Evolutionary conservation across 2,329 filamentous ascomycete species (phyloP), one percentile per base, ranked within the genome.

Genomic region (Ophiosphaerella narmari): DNA sequence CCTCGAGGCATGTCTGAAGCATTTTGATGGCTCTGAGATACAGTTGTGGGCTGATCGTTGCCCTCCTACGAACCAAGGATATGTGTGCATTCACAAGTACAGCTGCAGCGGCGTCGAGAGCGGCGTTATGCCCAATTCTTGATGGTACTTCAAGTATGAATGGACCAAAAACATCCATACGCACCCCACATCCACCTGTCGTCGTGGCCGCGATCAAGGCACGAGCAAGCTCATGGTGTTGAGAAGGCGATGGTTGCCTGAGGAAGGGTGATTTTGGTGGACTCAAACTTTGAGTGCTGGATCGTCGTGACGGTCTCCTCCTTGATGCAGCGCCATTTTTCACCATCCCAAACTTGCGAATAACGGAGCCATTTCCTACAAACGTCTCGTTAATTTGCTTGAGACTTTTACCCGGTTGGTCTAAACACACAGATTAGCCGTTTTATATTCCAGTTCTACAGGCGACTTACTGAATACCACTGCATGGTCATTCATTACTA

Each of bases 21-120:
- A 48, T 62, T 39, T 64, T 67, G 24, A 72, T 66, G 3, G 68
- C 68, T n/a, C 59, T 52, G 2, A 71, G 48, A 39, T 70, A 72
- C 12, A 68, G 40, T 23, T 59, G 55, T 6, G 63, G 65, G 24
- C 59, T 65, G 7, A 63, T 60, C 14, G 57, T 52, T 2, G 44
- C 53, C 14, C 63, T 62, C 42, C 62, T 61, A 18, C 63, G 59
- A 24, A 67, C 52, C 36, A 69, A 43, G 7, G 65, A 63, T 7
- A 56, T 57, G 38, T 70, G 65, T 5, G 63, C 65, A 29, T 65
- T 54, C 13, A 70, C 59, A 2, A 71, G 53, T 23, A 68, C 68
- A 29, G 60, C 62, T 9, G 65, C 66, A 18, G 67, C 65, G 12
- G 68, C 62, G 35, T 71, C 68, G 14, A 71, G 55, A 9, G 67